Evolutionary conservation across 257 asterid genomes (phyloP), one percentile per base, ranked within the genome.

Genomic region (Handroanthus guayacan): DNA sequence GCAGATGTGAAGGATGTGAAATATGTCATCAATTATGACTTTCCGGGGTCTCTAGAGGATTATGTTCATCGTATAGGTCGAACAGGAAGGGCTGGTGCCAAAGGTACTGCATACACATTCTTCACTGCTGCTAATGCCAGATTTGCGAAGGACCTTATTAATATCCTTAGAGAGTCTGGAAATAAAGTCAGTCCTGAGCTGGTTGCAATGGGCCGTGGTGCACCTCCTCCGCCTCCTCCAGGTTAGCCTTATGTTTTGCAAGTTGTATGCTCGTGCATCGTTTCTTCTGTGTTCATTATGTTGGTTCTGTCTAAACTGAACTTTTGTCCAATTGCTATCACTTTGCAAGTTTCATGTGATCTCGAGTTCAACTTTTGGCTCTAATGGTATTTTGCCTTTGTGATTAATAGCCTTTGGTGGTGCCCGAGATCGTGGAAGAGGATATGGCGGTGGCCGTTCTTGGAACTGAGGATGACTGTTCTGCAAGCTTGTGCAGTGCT

Each of bases 11-110:
- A 95, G 89, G 98, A 93, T 87, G 98, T 95, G 78, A 95, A 86
- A 84, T 95, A 83, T 75, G 99, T 95, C 62, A 82, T 95, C 87
- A 95, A 91, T 85, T 95, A 95, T 64, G 99, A 95, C 82, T 95
- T 95, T 68, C 99, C 99, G 4, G 99, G 99, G 79, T 93, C 98
- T 74, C 91, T 95, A 0, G 99, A 93, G 87, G 99, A 93, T 80
- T 95, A 95, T 75, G 99, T 95, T 56, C 99, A 95, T 72, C 96
- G 99, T 9, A 93, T 95, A 73, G 99, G 99, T 69, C 86, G 98
- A 84, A 95, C 99, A 12, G 99, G 99, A 65, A 85, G 98, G 79
- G 99, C 99, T 54, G 99, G 99, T 48, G 99, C 98, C 71, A 93
- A 90, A 72, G 98, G 98, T 69, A 95, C 97, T 41, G 98, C 99